Evolutionary conservation across 2,329 filamentous ascomycete species (phyloP).

Genomic region (Aspergillus fumigatiaffinis): DNA sequence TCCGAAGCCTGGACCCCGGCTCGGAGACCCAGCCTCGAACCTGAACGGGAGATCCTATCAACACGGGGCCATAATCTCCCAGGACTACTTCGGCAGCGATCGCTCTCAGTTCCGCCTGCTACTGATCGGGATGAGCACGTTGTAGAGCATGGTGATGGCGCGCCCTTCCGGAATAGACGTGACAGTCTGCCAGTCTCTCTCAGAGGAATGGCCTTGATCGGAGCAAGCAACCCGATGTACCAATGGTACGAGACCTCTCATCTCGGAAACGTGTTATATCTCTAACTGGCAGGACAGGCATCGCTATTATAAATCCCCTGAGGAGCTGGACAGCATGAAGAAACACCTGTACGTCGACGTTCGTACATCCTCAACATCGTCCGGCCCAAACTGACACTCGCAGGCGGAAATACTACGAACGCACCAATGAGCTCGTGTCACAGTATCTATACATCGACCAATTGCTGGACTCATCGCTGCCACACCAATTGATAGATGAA

Average conservation of each 20-base stretch:
- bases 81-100: constrained; percentile 27
- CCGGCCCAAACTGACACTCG: background rate
- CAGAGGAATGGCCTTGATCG: constrained; percentile 57
- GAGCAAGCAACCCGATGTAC: constrained; percentile 81
- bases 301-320: constrained; percentile 77
- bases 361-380: background rate
- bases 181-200: background rate
- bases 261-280: background rate
- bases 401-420: constrained; percentile 79
- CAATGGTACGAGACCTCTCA: constrained; percentile 54
- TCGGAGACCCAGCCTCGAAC: constrained; percentile 31
- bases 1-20: constrained; percentile 16
- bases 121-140: constrained; percentile 13
- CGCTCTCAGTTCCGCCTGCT: constrained; percentile 15
- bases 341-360: constrained; percentile 57
- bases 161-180: constrained; percentile 10
- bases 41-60: constrained; percentile 32
- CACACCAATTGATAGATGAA: constrained; percentile 85
- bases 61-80: constrained; percentile 38
- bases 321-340: constrained; percentile 67
- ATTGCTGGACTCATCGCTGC: constrained; percentile 85
- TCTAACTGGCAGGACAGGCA: constrained; percentile 46
- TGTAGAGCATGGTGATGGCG: constrained; percentile 28
- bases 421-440: constrained; percentile 81
- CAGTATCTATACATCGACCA: constrained; percentile 93